These are phyloP conservation scores for Rosa chinensis DNA, from an alignment of 306 rosid genomes.

Conservation along the genomic window DNA sequence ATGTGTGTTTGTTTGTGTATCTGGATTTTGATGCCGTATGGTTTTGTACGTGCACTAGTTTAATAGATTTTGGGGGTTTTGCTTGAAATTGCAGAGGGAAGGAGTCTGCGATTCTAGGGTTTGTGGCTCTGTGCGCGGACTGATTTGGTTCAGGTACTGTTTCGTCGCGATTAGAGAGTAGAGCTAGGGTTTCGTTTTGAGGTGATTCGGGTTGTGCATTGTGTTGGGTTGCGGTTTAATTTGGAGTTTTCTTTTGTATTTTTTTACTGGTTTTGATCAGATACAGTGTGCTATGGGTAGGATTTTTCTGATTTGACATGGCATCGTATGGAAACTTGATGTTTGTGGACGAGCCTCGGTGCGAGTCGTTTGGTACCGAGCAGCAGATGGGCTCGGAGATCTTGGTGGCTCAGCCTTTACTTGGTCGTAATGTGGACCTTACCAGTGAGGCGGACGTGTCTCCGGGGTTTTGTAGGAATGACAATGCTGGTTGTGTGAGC, in stretches of 20 bases:
- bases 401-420: conserved; percentile 27
- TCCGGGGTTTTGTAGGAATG: conserved; percentile 23
- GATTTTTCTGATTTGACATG: conserved; percentile 46
- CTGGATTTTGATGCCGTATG: conserved; percentile 7
- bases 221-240: conserved; percentile 23
- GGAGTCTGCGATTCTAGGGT: conserved; percentile 64
- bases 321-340: conserved; percentile 62
- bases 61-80: conserved; percentile 45
- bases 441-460: conserved; percentile 25
- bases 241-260: conserved; percentile 16
- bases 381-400: conserved; percentile 44
- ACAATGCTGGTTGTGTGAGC: conserved; percentile 28
- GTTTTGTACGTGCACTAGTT: conserved; percentile 39
- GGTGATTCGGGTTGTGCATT: conserved; percentile 37
- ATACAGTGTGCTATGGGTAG: conserved; percentile 23
- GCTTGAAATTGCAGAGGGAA: conserved; percentile 38
- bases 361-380: conserved; percentile 29
- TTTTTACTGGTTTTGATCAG: conserved; percentile 10
- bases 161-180: background rate
- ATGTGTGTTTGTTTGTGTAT: conserved; percentile 11
- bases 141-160: conserved; percentile 2
- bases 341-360: conserved; percentile 39
- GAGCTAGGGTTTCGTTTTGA: conserved; percentile 24
- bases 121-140: conserved; percentile 33
- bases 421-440: conserved; percentile 36